Conservation (phyloP, 306 rosid genomes). For the Gleditsia sinensis region DNA sequence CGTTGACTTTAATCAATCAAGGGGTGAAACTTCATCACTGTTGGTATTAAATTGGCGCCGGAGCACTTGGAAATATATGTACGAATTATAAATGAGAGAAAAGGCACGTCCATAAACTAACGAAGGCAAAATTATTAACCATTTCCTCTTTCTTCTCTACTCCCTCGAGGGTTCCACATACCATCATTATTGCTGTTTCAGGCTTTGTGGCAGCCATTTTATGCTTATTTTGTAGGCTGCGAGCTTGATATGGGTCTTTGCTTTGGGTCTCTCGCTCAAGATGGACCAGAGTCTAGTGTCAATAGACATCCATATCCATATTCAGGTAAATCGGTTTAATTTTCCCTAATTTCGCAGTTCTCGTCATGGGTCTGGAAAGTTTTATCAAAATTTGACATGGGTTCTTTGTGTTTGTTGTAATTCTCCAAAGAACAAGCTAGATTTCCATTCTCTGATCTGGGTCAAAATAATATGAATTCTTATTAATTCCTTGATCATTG, state of each 20-base stretch:
- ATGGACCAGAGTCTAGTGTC: constrained; percentile 23
- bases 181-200: background rate
- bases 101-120: background rate
- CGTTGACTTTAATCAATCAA: constrained; percentile 10
- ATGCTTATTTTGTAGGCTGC: background rate
- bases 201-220: background rate
- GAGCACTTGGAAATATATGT: too few relatives aligned
- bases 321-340: constrained; percentile 35
- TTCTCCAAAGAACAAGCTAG: background rate
- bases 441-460: background rate
- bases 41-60: too few relatives aligned
- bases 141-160: background rate
- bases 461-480: background rate
- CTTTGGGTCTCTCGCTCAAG: constrained; percentile 39
- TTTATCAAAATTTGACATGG: background rate
- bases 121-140: too few relatives aligned
- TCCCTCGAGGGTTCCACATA: background rate
- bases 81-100: background rate
- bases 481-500: background rate
- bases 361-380: background rate
- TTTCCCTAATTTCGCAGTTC: background rate
- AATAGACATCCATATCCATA: constrained; percentile 29
- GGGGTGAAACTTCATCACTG: too few relatives aligned
- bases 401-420: background rate
- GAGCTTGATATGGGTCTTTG: constrained; percentile 51